Conservation (phyloP, 208 protist genomes). For the Leptomonas pyrrhocoris region DNA sequence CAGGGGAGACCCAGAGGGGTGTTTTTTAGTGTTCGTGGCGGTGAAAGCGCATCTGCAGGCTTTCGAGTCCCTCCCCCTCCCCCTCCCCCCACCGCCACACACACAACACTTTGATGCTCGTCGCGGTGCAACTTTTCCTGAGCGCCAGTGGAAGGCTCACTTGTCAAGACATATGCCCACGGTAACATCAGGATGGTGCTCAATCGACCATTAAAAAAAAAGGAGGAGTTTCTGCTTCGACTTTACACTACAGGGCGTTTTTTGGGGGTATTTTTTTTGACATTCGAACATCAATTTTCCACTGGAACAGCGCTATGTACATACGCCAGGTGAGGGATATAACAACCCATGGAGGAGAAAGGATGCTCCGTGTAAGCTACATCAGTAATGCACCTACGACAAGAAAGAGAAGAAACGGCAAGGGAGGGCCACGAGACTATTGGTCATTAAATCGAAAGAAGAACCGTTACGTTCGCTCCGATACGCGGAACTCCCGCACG, state of each 20-base stretch:
- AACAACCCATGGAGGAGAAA: background rate
- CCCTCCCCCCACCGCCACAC: too few species aligned
- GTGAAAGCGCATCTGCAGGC: too few species aligned
- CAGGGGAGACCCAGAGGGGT: too few species aligned
- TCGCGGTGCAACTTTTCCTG: too few species aligned
- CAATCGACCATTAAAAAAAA: too few species aligned
- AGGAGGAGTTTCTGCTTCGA: too few species aligned
- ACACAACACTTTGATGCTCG: too few species aligned
- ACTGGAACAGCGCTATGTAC: conserved; percentile 13
- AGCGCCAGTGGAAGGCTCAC: too few species aligned
- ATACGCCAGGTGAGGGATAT: background rate
- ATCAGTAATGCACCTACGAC: background rate
- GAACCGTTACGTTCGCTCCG: conserved; percentile 9
- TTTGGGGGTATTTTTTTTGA: background rate
- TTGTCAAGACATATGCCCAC: too few species aligned
- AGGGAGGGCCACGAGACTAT: conserved; percentile 1
- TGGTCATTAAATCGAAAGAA: background rate
- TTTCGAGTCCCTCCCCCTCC: too few species aligned
- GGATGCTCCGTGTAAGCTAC: background rate
- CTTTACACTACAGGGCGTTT: background rate
- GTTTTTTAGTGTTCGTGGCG: too few species aligned
- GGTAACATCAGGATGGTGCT: too few species aligned
- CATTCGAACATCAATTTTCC: background rate
- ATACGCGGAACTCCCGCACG: conserved; percentile 49
- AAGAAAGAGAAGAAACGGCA: background rate